Base-by-base conservation (phyloP, 1,284 basidiomycete species). In the Inonotus obliquus region DNA sequence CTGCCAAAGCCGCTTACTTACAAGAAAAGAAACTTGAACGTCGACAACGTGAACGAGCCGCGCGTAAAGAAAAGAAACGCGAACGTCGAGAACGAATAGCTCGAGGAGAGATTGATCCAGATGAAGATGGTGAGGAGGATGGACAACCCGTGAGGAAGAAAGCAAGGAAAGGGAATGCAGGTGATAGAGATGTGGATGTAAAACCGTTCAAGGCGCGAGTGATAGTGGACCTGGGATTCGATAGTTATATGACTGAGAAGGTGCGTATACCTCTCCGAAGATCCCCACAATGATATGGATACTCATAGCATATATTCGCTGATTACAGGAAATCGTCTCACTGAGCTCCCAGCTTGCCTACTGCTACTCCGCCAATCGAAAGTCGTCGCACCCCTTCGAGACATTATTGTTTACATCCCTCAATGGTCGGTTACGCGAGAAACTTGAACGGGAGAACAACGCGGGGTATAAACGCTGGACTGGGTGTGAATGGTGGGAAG, bases 221-320 rank as follows among this genome's bases (percentile, higher is more conserved):
- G 1, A 84, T 97, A 21, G 76, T 99, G 29, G 97, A 99, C 75
- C 79, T 97, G 6, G 94, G 89, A 1, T 99, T 99, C 71, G 97
- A 99, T 73, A 86, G 94, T 53, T 81, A 90, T 74, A 99, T 99
- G 97, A 85, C 77, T 54, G 94, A 95, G 60, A 95, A 94, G 79
- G 96, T 95, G 71, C 68, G 87, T 76, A 37, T 37, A 61, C 25
- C 21, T 38, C 21, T 54, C n/a, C n/a, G n/a, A n/a, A n/a, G n/a
- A n/a, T n/a, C n/a, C 19, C 17, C 41, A n/a, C 17, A 38, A 27
- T 38, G 29, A 10, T 37, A 17, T 17, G 38, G 3, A 4, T 51
- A 14, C 29, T 44, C 14, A n/a, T 13, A 35, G 9, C 29, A n/a
- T 25, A 32, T 27, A 38, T 39, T 23, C n/a, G 14, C 45, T 14